Percentiles rank a stretch among this genome's conserved stretches.
Evolutionary conservation across 164 flowering plant species (phyloP).

Genomic region (Nelumbo lutea): DNA sequence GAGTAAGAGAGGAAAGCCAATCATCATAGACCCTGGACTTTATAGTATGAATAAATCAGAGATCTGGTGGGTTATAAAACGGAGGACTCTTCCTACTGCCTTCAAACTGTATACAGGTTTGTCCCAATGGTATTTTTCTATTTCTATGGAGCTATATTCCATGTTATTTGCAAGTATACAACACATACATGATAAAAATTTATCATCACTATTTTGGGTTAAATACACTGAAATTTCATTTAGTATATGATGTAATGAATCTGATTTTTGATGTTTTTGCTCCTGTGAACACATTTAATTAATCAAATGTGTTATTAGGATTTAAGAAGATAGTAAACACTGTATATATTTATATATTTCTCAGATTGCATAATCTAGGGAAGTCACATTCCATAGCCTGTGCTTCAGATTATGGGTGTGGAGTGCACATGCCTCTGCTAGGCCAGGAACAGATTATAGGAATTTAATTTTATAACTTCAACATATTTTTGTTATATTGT

Average conservation of each 20-base stretch:
- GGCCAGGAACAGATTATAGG: background rate
- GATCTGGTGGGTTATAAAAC: constrained; percentile 77
- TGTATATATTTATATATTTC: background rate
- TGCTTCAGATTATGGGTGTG: background rate
- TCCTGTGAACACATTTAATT: background rate
- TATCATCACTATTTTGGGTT: no score
- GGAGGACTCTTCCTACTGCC: constrained; percentile 73
- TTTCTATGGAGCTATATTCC: background rate
- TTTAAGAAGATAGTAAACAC: background rate
- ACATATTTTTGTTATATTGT: background rate
- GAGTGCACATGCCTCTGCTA: constrained; percentile 8
- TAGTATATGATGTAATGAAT: background rate
- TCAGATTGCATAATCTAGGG: constrained; percentile 10
- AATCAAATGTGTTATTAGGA: background rate
- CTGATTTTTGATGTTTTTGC: background rate
- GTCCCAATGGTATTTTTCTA: background rate
- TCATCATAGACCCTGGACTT: constrained; percentile 82
- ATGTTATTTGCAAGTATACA: background rate
- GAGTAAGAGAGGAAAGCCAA: constrained; percentile 86
- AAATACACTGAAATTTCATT: no score
- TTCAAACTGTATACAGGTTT: constrained; percentile 90
- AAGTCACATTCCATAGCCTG: constrained; percentile 18
- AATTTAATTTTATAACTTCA: constrained; percentile 7
- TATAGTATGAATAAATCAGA: constrained; percentile 81
- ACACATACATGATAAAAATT: no score